Base-by-base conservation (phyloP, 2,329 filamentous ascomycete species). In the Fusarium sp. region DNA sequence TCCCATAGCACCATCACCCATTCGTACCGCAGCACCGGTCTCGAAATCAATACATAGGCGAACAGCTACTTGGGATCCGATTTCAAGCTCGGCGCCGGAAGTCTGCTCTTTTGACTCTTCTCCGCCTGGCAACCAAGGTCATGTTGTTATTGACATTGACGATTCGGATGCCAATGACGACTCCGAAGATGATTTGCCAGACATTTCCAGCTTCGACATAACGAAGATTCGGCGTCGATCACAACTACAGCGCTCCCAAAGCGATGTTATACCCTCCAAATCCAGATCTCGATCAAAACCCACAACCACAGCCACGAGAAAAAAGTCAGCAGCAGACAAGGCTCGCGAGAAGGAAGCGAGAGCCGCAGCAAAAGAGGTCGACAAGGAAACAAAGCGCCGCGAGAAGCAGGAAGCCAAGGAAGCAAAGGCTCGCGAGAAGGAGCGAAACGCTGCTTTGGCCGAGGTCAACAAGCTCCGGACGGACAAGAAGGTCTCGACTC, bases 401-500 rank as follows among this genome's bases (percentile, higher is more conserved):
- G 89, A 92, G 67, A 91, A 88, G 58, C 87, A 91, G 64, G 82
- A 85, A 1, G 88, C 88, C 58, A 93, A 90, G 77, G 90, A 91
- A 65, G 86, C 90, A 60, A 93, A 90, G 72, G 87, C 86, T 0
- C 83, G 84, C 8, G 90, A 94, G 73, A 94, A 92, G 76, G 88
- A 92, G 72, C 85, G 86, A 4, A 90, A 89, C 13, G 89, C 90
- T 8, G 92, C 94, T 9, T 83, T 95, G 24, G 90, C 90, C 4
- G 91, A 94, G 72, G 93, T 91, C 48, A 96, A 96, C 82, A 94
- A 92, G 77, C 83, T 92, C 11, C 90, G 91, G 61, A 91, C 90
- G 0, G 91, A 95, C 82, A 95, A 94, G 83, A 94, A 94, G 75
- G 84, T 91, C 0, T 93, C 93, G 0, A 89, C 91, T 0, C 88